Base-by-base conservation (phyloP, 2,329 filamentous ascomycete species). In the Tolypocladium ovalisporum region DNA sequence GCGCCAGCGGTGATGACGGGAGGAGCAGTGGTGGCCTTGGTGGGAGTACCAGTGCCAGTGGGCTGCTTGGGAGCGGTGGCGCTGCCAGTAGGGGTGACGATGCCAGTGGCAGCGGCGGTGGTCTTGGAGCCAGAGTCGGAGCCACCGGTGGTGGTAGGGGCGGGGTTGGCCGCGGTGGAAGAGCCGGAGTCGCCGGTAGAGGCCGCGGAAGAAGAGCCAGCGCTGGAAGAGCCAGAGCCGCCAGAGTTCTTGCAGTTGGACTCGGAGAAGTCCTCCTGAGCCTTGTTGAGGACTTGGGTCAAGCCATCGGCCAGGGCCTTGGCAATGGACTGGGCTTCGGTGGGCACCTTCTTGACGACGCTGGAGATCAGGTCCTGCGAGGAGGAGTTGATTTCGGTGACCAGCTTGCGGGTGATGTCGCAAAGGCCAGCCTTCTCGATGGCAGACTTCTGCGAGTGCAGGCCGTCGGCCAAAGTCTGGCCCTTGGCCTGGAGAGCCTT, bases 361-460 rank as follows among this genome's bases (percentile, higher is more conserved):
- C 67, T 56, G n/a, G 64, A 57, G 56, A 69, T 70, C 29, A 71
- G 67, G n/a, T 56, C 57, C 58, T 65, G 49, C 4, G 66, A 65
- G 56, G 60, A 60, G 2, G 36, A 52, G 61, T 62, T 64, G 57
- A 70, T 63, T 52, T 62, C 57, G 34, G n/a, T 49, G 35, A 68
- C 56, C 56, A 67, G 58, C n/a, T 60, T 29, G 54, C 63, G 62
- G 51, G 68, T 62, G 42, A 62, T 58, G 24, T 57, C 59, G 62
- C 69, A 71, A 5, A 67, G 64, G 55, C 61, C 62, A 34, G 65
- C 67, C 57, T 67, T 62, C 57, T 69, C 55, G 52, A 71, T 57
- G 17, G 59, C 57, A n/a, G 58, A n/a, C 61, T 67, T 66, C 63
- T 66, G 64, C 52, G 57, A 47, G 55, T 65, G 61, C 58, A 71